Percentiles rank a stretch among this genome's conserved stretches.
These are phyloP conservation scores for Aspergillus pseudoglaucus DNA, from an alignment of 2,329 filamentous ascomycete species.

Conservation along the genomic window DNA sequence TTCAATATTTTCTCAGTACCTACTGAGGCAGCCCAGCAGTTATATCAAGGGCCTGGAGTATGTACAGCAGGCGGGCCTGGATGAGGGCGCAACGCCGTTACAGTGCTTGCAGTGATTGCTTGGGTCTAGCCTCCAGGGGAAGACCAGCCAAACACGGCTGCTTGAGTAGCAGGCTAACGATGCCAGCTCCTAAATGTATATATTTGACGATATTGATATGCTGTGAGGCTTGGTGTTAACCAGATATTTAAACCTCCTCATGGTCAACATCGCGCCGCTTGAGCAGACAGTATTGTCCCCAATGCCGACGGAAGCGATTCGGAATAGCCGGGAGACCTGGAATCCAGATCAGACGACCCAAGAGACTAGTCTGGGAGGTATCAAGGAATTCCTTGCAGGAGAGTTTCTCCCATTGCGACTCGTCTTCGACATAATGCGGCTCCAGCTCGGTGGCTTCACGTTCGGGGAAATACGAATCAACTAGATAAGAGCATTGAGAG, in stretches of 20 bases:
- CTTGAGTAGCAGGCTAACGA: no score
- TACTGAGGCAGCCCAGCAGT: no score
- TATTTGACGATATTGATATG: neutral
- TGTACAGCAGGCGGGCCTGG: no score
- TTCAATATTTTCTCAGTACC: no score
- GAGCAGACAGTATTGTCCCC: conserved; percentile 84
- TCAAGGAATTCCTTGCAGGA: conserved; percentile 77
- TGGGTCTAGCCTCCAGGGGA: no score
- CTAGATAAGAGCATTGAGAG: conserved; percentile 69
- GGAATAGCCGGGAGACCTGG: conserved; percentile 67
- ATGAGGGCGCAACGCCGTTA: no score
- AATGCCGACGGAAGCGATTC: conserved; percentile 62
- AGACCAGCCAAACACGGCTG: no score
- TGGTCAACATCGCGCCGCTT: conserved; percentile 45
- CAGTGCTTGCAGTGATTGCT: no score
- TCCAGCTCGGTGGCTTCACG: conserved; percentile 59
- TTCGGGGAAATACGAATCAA: conserved; percentile 75
- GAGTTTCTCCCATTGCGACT: conserved; percentile 68
- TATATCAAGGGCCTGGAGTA: no score
- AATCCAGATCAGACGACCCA: conserved; percentile 76
- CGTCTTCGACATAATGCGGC: conserved; percentile 71
- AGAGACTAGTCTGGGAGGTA: conserved; percentile 61
- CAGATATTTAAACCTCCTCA: neutral
- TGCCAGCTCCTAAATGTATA: conserved; percentile 23
- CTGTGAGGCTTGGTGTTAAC: neutral